Evolutionary conservation across 768 basidiomycete genomes (phyloP), one percentile per base, ranked within the genome.

Genomic region (Leucocoprinus birnbaumii): DNA sequence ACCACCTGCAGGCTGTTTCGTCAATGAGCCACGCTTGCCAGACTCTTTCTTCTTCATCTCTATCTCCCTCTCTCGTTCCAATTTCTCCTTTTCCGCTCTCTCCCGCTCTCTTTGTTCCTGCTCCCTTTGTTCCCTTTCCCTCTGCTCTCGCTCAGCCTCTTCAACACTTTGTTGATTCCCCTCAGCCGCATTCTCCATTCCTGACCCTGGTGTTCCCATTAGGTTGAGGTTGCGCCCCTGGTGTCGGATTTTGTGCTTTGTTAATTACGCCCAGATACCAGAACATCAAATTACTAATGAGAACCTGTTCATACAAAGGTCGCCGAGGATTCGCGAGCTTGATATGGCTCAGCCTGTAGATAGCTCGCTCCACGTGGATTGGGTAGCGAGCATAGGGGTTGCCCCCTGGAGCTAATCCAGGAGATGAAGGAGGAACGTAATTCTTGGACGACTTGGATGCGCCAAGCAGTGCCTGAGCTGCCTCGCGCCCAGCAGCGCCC

Each of bases 191-290:
- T 72, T 71, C n/a, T 68, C 62, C 21, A 62, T 66, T 31, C 45
- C 45, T 59, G 65, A 42, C 13, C 19, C 40, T 8, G 62, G 53
- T 24, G 59, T 65, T 37, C n/a, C 71, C 68, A 8, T 60, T 47
- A 0, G 63, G 57, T 37, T 66, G 48, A 34, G 63, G 65, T 3
- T 66, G 56, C 7, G 63, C 66, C 71, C 70, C 34, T 58, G 73
- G 66, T 3, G 75, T 69, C 13, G 78, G 73, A 50, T 65, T 80
- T 63, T 86, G 87, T 18, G 91, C 83, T 71, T 96, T 94, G 71
- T 98, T 97, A 72, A 98, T 98, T 61, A 98, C 87, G 11, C 95
- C 93, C 35, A 99, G 80, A 68, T 98, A 99, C 97, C 97, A 99
- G 78, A 99, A 98, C 93, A 96, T 97, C 63, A 94, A 74, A 66